phyloP scores from a whole-genome alignment of 192 early-diverging fungal genomes.

The Coemansia sp. region DNA sequence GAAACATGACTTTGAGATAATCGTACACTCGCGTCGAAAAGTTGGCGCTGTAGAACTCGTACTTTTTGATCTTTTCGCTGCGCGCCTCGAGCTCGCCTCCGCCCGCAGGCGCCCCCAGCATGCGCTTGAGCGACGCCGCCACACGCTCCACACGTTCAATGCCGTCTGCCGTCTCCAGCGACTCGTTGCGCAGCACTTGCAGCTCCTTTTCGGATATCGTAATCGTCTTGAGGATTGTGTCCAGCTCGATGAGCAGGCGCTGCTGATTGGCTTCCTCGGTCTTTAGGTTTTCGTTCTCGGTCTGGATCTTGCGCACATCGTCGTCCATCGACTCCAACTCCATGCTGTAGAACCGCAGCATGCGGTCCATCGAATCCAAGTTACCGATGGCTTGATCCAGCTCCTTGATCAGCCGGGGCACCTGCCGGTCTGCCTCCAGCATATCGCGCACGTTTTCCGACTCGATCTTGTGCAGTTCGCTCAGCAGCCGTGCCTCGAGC shows the following conservation, averaged over 20 bases:
- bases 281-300: slow-evolving; percentile 88
- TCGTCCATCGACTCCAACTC: slow-evolving; percentile 92
- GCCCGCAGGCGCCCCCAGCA: slow-evolving; percentile 60
- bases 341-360: slow-evolving; percentile 80
- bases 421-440: slow-evolving; percentile 86
- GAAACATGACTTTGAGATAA: slow-evolving; percentile 64
- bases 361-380: slow-evolving; percentile 83
- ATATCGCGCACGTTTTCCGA: slow-evolving; percentile 91
- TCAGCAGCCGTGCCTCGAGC: slow-evolving; percentile 76
- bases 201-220: slow-evolving; percentile 63
- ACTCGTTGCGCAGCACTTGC: slow-evolving; percentile 63
- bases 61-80: slow-evolving; percentile 66
- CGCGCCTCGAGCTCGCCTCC: slow-evolving; percentile 54
- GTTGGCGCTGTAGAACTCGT: slow-evolving; percentile 62
- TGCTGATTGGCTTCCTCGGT: slow-evolving; percentile 88
- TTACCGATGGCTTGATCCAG: slow-evolving; percentile 82
- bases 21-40: slow-evolving; percentile 66
- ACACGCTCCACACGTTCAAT: slow-evolving; percentile 63
- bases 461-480: slow-evolving; percentile 81
- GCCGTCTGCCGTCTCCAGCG: slow-evolving; percentile 61
- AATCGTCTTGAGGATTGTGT: slow-evolving; percentile 69
- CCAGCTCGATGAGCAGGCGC: slow-evolving; percentile 78
- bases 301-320: slow-evolving; percentile 94
- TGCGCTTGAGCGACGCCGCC: slow-evolving; percentile 67
- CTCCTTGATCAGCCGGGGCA: slow-evolving; percentile 72